Evolutionary conservation across 257 asterid species (phyloP), one percentile per base, ranked within the genome.

Genomic region (Rhazya stricta): DNA sequence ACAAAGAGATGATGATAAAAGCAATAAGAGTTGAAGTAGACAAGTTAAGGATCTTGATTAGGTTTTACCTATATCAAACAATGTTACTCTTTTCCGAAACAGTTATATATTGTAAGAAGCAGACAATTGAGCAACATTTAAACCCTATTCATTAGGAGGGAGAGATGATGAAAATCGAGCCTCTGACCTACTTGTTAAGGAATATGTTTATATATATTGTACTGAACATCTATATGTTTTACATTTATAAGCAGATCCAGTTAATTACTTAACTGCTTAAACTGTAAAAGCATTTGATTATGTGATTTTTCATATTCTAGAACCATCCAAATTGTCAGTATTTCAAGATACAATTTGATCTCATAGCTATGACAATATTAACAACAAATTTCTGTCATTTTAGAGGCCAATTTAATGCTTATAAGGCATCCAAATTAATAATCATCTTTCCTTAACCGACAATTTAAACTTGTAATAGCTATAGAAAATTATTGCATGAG

Each of bases 1-100:
- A 81, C 91, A 85, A 88, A 81, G 77, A 76, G 85, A 86, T 79
- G 86, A 80, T 84, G 91, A 85, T 79, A 74, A 85, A 82, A 82
- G 67, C 83, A 77, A 86, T 69, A 45, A 13, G 41, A 67, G 73
- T 27, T 58, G 63, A 36, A 67, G 56, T 67, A 50, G 58, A 80
- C 75, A 81, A 46, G 41, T 65, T 57, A 77, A 51, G 63, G 43
- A 68, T 67, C 76, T 67, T 54, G 34, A 84, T 83, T 74, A 45
- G 79, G 75, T 80, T 78, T 78, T 53, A 63, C 61, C 48, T 69
- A 70, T 68, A 60, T 75, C 46, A 54, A 65, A 72, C n/a, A 16
- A 8, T 48, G 29, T 51, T 4, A 51, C 9, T n/a, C 18, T 46
- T 30, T 6, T 11, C 62, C 9, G 9, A n/a, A n/a, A 21, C 58